Evolutionary conservation across 2,329 filamentous ascomycete genomes (phyloP), one percentile per base, ranked within the genome.

Genomic region (Hymenoscyphus albidus): DNA sequence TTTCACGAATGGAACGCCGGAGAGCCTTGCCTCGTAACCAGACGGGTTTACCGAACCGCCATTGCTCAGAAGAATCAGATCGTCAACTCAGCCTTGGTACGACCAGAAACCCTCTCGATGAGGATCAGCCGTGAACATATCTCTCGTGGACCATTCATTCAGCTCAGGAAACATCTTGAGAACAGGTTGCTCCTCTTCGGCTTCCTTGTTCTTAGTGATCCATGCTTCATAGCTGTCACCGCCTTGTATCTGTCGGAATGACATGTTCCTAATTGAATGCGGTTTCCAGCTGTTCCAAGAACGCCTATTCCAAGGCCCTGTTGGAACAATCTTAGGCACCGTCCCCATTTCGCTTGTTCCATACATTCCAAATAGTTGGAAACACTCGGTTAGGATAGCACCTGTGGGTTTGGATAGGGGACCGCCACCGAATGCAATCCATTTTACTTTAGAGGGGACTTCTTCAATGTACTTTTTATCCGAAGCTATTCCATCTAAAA

Each of bases 1-100:
- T 0, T 66, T 63, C 2, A 80, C 72, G 12, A 74, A 44, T 0
- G 76, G 74, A 61, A 78, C 75, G 1, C 64, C 67, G 27, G 71
- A 70, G 14, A 80, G 74, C 7, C 73, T 70, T 27, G 67, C 69
- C 64, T 80, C 78, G 72, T 78, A 75, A 0, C 69, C 69, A 5
- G 76, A 67, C 0, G 79, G 79, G 42, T 80, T 79, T 55, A 79
- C 74, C 64, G 80, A 81, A 61, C 79, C 78, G 1, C 79, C 79
- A 58, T 77, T 79, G 32, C 73, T 75, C n/a, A 79, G 70, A 1
- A 80, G 76, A 39, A 80, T 76, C 31, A 79, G 73, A 69, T 80
- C 78, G 61, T 81, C 78, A 14, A 67, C 64, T 6, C 78, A 72
- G 12, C 77, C 78, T 16, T 71, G 39, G 62, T 73, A 78, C 9